Percentiles rank a stretch among this genome's conserved stretches.
Evolutionary conservation across 371 early-diverging fungal species (phyloP).

Genomic region (Fennellomyces sp.): DNA sequence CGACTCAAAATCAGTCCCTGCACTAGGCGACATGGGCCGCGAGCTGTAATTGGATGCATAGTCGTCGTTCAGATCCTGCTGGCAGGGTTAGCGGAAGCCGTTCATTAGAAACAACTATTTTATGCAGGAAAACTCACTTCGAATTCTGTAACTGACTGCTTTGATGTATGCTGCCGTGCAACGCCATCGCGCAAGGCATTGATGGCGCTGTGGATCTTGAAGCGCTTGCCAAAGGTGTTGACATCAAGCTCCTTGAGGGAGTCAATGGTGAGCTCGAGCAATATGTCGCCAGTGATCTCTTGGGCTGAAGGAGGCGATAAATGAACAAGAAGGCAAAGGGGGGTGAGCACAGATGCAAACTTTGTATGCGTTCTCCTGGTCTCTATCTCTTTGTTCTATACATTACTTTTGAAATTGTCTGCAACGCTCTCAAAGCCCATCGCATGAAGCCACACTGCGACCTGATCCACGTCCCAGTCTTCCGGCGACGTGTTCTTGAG

Average conservation of each 20-base stretch:
- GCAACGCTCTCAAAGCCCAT: constrained; percentile 56
- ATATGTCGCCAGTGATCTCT: constrained; percentile 65
- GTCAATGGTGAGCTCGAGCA: constrained; percentile 56
- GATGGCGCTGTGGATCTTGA: constrained; percentile 66
- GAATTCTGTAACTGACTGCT: background rate
- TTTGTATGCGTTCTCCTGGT: background rate
- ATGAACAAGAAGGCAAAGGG: background rate
- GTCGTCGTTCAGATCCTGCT: constrained; percentile 1
- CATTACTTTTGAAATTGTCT: constrained; percentile 54
- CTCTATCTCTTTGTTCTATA: background rate
- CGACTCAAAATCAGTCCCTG: constrained; percentile 4
- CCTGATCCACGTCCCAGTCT: constrained; percentile 39
- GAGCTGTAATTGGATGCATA: constrained; percentile 3
- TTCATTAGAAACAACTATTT: background rate
- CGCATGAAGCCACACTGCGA: constrained; percentile 30
- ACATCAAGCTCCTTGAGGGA: constrained; percentile 68
- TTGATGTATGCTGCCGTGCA: background rate
- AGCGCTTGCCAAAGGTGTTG: constrained; percentile 62
- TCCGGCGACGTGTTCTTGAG: constrained; percentile 23
- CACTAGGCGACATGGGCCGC: background rate
- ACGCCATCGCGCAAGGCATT: constrained; percentile 36
- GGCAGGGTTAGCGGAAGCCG: background rate
- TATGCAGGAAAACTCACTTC: background rate
- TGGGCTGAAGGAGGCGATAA: constrained; percentile 36
- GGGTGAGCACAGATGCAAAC: background rate